Conservation (phyloP, 371 early-diverging fungal genomes). For the Phascolomyces articulosus region DNA sequence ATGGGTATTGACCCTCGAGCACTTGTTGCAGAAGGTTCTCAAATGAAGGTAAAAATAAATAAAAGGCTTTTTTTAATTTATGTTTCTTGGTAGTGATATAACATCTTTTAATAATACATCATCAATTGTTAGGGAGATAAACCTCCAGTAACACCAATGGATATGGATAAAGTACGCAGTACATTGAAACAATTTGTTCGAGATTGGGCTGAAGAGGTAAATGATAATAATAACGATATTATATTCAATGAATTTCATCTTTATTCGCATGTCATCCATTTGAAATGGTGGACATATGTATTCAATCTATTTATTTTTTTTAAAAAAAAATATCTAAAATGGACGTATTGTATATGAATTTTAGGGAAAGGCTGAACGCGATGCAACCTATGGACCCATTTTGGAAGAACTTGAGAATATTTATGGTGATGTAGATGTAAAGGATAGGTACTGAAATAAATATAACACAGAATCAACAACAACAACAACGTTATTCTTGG, state of each 20-base stretch:
- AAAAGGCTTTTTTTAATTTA: not conserved
- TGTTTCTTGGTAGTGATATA: not conserved
- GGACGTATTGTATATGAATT: too few relatives aligned
- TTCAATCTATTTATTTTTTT: too few relatives aligned
- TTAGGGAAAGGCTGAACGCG: conserved; percentile 80
- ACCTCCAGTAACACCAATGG: conserved; percentile 63
- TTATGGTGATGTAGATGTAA: conserved; percentile 46
- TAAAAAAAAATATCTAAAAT: too few relatives aligned
- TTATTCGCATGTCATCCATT: too few relatives aligned
- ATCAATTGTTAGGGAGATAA: conserved; percentile 18
- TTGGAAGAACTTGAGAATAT: conserved; percentile 67
- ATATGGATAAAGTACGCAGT: conserved; percentile 88
- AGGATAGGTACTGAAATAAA: conserved; percentile 45
- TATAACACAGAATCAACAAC: too few relatives aligned
- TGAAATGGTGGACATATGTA: too few relatives aligned
- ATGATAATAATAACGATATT: too few relatives aligned
- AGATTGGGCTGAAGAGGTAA: conserved; percentile 86
- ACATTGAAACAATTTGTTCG: conserved; percentile 92
- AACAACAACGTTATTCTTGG: too few relatives aligned
- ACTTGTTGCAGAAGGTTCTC: conserved; percentile 45
- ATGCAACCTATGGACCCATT: conserved; percentile 80
- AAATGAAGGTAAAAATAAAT: conserved; percentile 18
- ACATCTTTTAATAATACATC: too few relatives aligned
- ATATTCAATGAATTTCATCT: too few relatives aligned
- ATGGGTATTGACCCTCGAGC: conserved; percentile 46